Evolutionary conservation across 495 filamentous ascomycete genomes (phyloP).

Genomic region (Lasiosphaeria hispida): DNA sequence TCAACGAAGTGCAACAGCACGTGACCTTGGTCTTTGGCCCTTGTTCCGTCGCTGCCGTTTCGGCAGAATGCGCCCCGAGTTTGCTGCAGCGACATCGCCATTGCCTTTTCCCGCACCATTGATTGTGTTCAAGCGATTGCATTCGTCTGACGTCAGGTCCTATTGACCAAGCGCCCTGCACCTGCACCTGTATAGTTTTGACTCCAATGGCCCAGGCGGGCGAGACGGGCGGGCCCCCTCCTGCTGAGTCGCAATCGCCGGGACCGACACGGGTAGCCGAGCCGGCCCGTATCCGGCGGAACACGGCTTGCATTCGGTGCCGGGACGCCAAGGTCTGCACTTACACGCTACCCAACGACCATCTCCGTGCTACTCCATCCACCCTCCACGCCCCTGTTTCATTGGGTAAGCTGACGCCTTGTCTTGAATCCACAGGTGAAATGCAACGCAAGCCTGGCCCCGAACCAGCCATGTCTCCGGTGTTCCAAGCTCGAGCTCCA

Average conservation of each 20-base stretch:
- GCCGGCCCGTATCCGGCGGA: slow-evolving; percentile 36
- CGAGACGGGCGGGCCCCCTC: slow-evolving; percentile 9
- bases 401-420: slow-evolving; percentile 1
- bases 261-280: slow-evolving; percentile 19
- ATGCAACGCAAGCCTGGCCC: slow-evolving; percentile 42
- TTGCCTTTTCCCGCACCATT: neutral
- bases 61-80: slow-evolving; percentile 12
- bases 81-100: slow-evolving; percentile 2
- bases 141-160: slow-evolving; percentile 10
- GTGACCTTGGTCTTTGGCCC: neutral
- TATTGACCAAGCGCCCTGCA: neutral
- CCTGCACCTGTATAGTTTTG: neutral
- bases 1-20: neutral
- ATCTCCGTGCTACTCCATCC: neutral
- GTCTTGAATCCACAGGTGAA: slow-evolving; percentile 32
- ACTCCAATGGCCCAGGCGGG: slow-evolving; percentile 6
- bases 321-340: slow-evolving; percentile 40
- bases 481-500: slow-evolving; percentile 44
- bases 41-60: slow-evolving; percentile 13
- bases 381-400: neutral
- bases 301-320: slow-evolving; percentile 43
- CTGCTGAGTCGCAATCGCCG: slow-evolving; percentile 13
- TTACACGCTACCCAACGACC: neutral
- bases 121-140: no score
- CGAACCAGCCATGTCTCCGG: slow-evolving; percentile 40